Evolutionary conservation across 2,329 filamentous ascomycete species (phyloP).

Genomic region (Sporothrix brasiliensis): DNA sequence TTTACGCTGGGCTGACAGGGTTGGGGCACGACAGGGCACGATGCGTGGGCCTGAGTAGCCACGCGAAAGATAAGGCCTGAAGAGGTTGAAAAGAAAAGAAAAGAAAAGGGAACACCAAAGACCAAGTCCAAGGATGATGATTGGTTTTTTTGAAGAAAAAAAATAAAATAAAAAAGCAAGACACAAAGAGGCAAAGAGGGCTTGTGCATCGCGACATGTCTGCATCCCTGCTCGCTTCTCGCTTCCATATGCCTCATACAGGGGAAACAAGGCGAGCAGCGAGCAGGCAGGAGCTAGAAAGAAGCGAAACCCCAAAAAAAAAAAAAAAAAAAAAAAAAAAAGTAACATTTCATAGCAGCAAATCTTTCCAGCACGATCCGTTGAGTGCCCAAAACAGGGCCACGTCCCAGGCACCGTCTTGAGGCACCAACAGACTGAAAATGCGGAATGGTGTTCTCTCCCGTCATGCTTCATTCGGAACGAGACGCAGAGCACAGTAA

Average conservation of each 20-base stretch:
- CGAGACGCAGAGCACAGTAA: slow-evolving; percentile 12
- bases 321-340: not conserved
- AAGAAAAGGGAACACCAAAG: not conserved
- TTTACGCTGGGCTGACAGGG: slow-evolving; percentile 26
- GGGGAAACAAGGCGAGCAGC: slow-evolving; percentile 16
- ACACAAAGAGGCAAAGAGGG: slow-evolving; percentile 10
- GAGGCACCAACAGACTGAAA: slow-evolving; percentile 5
- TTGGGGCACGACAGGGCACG: slow-evolving; percentile 8
- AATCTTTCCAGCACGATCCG: not conserved
- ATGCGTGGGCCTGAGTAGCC: slow-evolving; percentile 9
- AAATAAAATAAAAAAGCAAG: not conserved
- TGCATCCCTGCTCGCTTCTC: not conserved
- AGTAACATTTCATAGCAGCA: not conserved
- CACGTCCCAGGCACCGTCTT: not conserved
- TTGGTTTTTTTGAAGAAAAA: not conserved
- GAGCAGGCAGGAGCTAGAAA: not conserved
- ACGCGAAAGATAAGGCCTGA: not conserved
- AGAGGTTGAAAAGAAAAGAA: not conserved
- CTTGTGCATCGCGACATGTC: slow-evolving; percentile 19
- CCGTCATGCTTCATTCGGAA: slow-evolving; percentile 27
- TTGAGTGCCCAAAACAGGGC: slow-evolving; percentile 13
- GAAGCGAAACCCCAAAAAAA: not conserved
- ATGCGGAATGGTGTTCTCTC: not conserved
- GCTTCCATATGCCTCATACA: slow-evolving; percentile 24
- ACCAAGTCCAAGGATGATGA: no score